Conservation (phyloP, 2,329 filamentous ascomycete genomes). For the Sporothrix phasma region DNA sequence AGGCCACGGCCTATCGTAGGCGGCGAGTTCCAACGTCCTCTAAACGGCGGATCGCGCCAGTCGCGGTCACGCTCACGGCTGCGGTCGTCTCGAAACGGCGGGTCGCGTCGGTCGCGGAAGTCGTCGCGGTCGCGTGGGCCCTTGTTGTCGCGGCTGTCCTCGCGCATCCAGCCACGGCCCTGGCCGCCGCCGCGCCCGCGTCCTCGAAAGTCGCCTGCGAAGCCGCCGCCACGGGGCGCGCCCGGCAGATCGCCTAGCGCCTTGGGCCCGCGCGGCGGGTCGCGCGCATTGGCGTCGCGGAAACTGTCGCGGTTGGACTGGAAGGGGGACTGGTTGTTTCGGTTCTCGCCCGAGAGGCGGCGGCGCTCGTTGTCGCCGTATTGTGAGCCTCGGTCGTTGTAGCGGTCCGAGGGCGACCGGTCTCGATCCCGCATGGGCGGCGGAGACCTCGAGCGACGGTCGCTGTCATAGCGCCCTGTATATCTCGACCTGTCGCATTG, state of each 20-base stretch:
- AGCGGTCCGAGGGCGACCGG: slow-evolving; percentile 55
- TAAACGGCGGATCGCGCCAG: slow-evolving; percentile 40
- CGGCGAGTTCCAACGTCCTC: slow-evolving; percentile 52
- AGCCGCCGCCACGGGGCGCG: slow-evolving; percentile 63
- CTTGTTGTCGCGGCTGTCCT: slow-evolving; percentile 49
- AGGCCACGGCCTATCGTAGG: slow-evolving; percentile 40
- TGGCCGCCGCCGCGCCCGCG: slow-evolving; percentile 47
- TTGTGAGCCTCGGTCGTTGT: slow-evolving; percentile 41
- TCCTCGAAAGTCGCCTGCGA: slow-evolving; percentile 54
- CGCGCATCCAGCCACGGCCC: slow-evolving; percentile 50
- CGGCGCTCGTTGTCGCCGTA: slow-evolving; percentile 59
- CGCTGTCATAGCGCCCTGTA: slow-evolving; percentile 51
- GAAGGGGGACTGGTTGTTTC: slow-evolving; percentile 50
- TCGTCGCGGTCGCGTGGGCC: slow-evolving; percentile 49
- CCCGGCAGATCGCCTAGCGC: slow-evolving; percentile 62
- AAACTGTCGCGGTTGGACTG: slow-evolving; percentile 49
- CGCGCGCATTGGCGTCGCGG: slow-evolving; percentile 47
- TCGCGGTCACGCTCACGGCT: slow-evolving; percentile 40
- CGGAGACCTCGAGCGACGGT: slow-evolving; percentile 51
- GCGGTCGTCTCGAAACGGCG: slow-evolving; percentile 41
- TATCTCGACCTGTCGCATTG: slow-evolving; percentile 40
- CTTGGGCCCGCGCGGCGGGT: slow-evolving; percentile 67
- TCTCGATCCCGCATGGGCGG: slow-evolving; percentile 38
- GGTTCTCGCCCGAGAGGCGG: slow-evolving; percentile 51
- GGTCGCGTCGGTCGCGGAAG: slow-evolving; percentile 45